Evolutionary conservation across 2,329 filamentous ascomycete species (phyloP), one percentile per base, ranked within the genome.

Genomic region (Tolypocladium endophyticum): DNA sequence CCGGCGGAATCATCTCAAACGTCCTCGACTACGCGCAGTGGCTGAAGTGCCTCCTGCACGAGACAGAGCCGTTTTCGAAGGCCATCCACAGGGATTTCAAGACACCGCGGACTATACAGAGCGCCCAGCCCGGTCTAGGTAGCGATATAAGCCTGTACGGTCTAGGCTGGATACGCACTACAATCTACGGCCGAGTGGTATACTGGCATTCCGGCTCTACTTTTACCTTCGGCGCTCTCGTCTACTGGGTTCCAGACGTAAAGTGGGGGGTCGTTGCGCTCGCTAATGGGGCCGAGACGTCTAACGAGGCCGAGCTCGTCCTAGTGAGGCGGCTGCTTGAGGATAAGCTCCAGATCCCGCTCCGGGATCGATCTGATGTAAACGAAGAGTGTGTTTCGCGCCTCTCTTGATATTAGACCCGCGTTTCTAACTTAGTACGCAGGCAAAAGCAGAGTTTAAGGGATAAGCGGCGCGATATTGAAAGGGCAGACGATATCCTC

Each of bases 11-110:
- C 56, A 69, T 83, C 25, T 78, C 76, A 33, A 80, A 74, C 55
- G 79, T 79, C 2, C 58, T 72, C 16, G 81, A 84, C 69, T 83
- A 80, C 65, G 66, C 73, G 2, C 76, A 75, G 63, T 86, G 81
- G 82, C 63, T 83, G 3, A 70, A 71, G 41, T 79, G 77, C 23
- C 70, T 83, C 23, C 68, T 85, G 33, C 65, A 73, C 14, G 54
- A 67, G 57, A 33, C 58, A 0, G 58, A 45, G 9, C 69, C 69
- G 1, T 64, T 72, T 8, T 69, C 69, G 0, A 36, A 63, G 16
- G 62, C 55, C 0, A 66, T 66, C 2, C 70, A 72, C 57, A 36
- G 61, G 9, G 70, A 72, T 18, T 65, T 76, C 16, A 66, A 65
- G 41, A 68, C 50, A 14, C 69, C 73, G 4, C 59, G 71, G 2